phyloP scores from a whole-genome alignment of 345 rosid species.

The Hibiscus syriacus region DNA sequence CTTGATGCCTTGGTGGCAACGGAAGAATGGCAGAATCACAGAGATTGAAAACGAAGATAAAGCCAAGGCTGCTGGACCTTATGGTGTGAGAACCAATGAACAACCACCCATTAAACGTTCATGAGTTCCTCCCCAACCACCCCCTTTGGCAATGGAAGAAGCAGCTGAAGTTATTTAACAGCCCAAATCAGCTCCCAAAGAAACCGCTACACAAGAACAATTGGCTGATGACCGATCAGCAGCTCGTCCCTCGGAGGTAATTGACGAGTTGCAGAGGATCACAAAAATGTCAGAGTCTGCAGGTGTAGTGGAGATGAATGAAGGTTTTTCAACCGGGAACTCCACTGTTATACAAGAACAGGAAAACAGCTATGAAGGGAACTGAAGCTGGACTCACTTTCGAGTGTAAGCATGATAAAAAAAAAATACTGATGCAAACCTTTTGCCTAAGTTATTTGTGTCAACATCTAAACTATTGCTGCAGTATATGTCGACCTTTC shows the following conservation, averaged over 20 bases:
- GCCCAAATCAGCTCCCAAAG: constrained; percentile 60
- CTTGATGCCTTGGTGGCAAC: constrained; percentile 66
- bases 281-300: constrained; percentile 69
- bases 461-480: background rate
- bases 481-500: background rate
- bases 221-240: constrained; percentile 35
- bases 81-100: constrained; percentile 33
- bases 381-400: constrained; percentile 13
- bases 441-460: background rate
- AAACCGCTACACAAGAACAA: constrained; percentile 24
- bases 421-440: background rate
- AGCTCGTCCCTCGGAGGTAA: constrained; percentile 21
- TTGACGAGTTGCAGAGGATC: constrained; percentile 65
- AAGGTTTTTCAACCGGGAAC: constrained; percentile 27
- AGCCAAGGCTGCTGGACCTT: constrained; percentile 18
- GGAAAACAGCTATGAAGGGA: constrained; percentile 31
- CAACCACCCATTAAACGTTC: constrained; percentile 52
- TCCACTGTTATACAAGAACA: constrained; percentile 50
- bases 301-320: constrained; percentile 29
- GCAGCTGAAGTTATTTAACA: constrained; percentile 94
- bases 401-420: background rate
- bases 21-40: constrained; percentile 49
- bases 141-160: constrained; percentile 85
- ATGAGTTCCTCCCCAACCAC: constrained; percentile 97
- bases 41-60: constrained; percentile 60